phyloP scores from a whole-genome alignment of 2,329 filamentous ascomycete genomes.

The Dothistroma pini region DNA sequence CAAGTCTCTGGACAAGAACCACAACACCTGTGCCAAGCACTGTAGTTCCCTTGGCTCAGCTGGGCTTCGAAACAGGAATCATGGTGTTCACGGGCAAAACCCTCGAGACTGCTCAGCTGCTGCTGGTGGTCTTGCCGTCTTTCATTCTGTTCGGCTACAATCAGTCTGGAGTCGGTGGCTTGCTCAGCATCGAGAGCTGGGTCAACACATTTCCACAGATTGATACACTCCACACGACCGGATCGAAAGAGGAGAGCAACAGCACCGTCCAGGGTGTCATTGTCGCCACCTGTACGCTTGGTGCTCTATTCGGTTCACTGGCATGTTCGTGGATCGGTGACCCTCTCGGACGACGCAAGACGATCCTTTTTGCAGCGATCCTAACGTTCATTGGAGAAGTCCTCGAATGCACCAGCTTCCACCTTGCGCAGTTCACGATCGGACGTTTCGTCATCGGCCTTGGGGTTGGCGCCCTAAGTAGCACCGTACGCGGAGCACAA shows the following conservation, averaged over 20 bases:
- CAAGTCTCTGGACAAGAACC: background rate
- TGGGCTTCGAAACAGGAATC: background rate
- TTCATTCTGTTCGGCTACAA: constrained; percentile 54
- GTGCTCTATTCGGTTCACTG: constrained; percentile 46
- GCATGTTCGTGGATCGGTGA: constrained; percentile 47
- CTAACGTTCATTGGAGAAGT: constrained; percentile 44
- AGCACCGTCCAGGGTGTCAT: constrained; percentile 43
- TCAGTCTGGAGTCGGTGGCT: constrained; percentile 49
- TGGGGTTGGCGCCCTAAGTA: constrained; percentile 44
- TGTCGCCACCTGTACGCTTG: constrained; percentile 44
- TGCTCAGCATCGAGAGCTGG: constrained; percentile 42
- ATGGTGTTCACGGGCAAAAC: background rate
- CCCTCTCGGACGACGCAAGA: constrained; percentile 43
- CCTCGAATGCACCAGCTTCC: constrained; percentile 44
- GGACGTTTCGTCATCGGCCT: constrained; percentile 45
- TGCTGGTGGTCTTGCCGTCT: constrained; percentile 36
- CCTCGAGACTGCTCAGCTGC: background rate
- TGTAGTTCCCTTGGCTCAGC: background rate
- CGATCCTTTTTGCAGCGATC: constrained; percentile 42
- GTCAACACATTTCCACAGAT: constrained; percentile 48
- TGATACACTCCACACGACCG: constrained; percentile 42
- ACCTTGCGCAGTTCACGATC: constrained; percentile 46
- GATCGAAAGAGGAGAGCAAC: constrained; percentile 43
- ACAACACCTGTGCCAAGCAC: background rate
- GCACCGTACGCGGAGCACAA: constrained; percentile 25